Percentiles rank a stretch among this genome's conserved stretches.
These are phyloP conservation scores for Blastocystis hominis DNA, from an alignment of 352 stramenopile genomes.

Conservation along the genomic window DNA sequence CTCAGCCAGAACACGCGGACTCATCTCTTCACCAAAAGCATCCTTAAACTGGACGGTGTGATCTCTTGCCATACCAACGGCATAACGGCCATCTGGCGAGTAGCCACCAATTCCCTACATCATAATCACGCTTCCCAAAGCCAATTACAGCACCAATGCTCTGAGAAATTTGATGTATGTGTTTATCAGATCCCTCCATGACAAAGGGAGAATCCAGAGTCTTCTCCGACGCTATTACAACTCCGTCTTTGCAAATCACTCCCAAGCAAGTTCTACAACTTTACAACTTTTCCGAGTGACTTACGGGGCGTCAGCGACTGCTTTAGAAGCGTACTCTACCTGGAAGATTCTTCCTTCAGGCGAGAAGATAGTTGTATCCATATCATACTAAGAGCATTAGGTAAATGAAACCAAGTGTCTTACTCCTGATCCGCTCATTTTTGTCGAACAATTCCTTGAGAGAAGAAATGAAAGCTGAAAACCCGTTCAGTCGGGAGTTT, in stretches of 20 bases:
- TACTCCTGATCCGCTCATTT: conserved; percentile 59
- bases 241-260: conserved; percentile 57
- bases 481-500: conserved; percentile 27
- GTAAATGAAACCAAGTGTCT: not conserved
- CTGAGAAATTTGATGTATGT: conserved; percentile 49
- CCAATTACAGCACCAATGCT: conserved; percentile 44
- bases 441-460: not conserved
- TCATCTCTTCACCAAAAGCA: conserved; percentile 50
- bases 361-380: conserved; percentile 57
- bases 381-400: conserved; percentile 58
- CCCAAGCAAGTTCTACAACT: conserved; percentile 45
- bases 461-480: not conserved
- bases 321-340: conserved; percentile 58
- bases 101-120: conserved; percentile 49
- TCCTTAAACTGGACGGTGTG: conserved; percentile 52
- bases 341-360: conserved; percentile 58
- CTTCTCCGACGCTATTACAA: conserved; percentile 48
- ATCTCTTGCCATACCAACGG: conserved; percentile 13
- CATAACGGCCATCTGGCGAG: conserved; percentile 51
- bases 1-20: conserved; percentile 44
- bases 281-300: not conserved
- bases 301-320: conserved; percentile 46
- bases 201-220: conserved; percentile 47
- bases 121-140: not conserved
- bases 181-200: conserved; percentile 58